A percentile compares a stretch with the other conserved stretches of the same genome.
phyloP scores from a whole-genome alignment of 257 asterid species.

The Nyctanthes arbortristis region DNA sequence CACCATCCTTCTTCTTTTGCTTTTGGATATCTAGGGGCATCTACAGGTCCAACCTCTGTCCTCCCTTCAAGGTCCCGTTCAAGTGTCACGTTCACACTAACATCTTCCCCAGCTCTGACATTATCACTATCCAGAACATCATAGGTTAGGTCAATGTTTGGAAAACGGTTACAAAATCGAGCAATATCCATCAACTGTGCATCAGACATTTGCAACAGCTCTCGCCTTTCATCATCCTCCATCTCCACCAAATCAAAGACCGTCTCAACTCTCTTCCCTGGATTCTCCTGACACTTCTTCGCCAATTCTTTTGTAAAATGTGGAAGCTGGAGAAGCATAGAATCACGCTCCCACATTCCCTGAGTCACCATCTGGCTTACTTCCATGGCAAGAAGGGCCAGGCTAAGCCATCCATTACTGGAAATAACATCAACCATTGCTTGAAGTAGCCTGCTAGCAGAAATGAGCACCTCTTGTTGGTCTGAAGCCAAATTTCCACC shows the following conservation, averaged over 20 bases:
- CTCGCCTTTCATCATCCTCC: constrained; percentile 21
- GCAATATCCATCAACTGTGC: constrained; percentile 18
- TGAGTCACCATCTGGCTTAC: constrained; percentile 21
- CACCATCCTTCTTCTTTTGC: constrained; percentile 23
- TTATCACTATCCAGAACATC: constrained; percentile 6
- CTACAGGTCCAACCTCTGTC: constrained; percentile 15
- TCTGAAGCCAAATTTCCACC: constrained; percentile 18
- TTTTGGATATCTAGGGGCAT: constrained; percentile 20
- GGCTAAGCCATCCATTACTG: constrained; percentile 19
- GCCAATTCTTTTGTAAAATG: constrained; percentile 19
- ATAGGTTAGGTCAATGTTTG: constrained; percentile 18
- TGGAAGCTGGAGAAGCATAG: constrained; percentile 22
- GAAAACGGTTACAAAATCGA: constrained; percentile 19
- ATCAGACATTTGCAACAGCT: constrained; percentile 14
- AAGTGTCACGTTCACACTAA: constrained; percentile 6
- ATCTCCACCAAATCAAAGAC: constrained; percentile 19
- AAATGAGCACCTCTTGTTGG: constrained; percentile 17
- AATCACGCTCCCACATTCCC: constrained; percentile 23
- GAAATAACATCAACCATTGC: constrained; percentile 20
- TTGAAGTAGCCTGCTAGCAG: constrained; percentile 20
- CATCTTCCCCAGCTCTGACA: constrained; percentile 13
- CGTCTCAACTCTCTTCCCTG: constrained; percentile 1
- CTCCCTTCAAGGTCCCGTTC: constrained; percentile 20
- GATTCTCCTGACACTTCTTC: constrained; percentile 19
- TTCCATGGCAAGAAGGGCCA: constrained; percentile 20